Conservation (phyloP, 345 rosid genomes). For the Melastoma malabathricum region DNA sequence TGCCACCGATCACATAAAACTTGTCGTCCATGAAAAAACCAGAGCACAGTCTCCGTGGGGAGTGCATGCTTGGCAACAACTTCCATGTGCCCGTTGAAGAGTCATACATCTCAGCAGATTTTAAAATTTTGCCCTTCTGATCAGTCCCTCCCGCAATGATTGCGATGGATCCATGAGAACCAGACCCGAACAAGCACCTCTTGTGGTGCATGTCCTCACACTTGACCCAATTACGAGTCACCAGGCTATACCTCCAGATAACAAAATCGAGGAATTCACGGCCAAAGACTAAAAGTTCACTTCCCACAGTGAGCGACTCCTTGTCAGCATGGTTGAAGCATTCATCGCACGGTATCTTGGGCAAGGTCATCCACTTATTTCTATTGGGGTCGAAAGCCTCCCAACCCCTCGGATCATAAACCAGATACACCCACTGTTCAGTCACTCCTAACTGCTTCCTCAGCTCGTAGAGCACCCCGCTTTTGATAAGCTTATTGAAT, state of each 20-base stretch:
- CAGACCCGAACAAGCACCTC: slow-evolving; percentile 71
- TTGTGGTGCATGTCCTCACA: slow-evolving; percentile 59
- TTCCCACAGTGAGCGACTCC: slow-evolving; percentile 69
- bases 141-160: slow-evolving; percentile 71
- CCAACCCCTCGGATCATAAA: slow-evolving; percentile 79
- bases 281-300: slow-evolving; percentile 66
- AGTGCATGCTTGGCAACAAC: slow-evolving; percentile 51
- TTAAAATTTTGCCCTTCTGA: slow-evolving; percentile 38
- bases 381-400: slow-evolving; percentile 47
- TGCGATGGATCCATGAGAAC: slow-evolving; percentile 53
- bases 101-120: slow-evolving; percentile 59
- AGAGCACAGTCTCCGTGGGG: slow-evolving; percentile 61
- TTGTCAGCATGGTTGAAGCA: slow-evolving; percentile 71
- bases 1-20: slow-evolving; percentile 69
- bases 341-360: slow-evolving; percentile 74
- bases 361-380: slow-evolving; percentile 59
- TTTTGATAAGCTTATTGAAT: slow-evolving; percentile 31
- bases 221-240: slow-evolving; percentile 41
- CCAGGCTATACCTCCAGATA: slow-evolving; percentile 63
- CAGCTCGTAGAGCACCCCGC: slow-evolving; percentile 39
- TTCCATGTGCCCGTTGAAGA: slow-evolving; percentile 58
- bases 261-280: slow-evolving; percentile 56
- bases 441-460: slow-evolving; percentile 39
- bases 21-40: slow-evolving; percentile 79
- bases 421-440: slow-evolving; percentile 61